Evolutionary conservation across 1,139 yeast species (phyloP), one percentile per base, ranked within the genome.

Genomic region (Geotrichum siamense): DNA sequence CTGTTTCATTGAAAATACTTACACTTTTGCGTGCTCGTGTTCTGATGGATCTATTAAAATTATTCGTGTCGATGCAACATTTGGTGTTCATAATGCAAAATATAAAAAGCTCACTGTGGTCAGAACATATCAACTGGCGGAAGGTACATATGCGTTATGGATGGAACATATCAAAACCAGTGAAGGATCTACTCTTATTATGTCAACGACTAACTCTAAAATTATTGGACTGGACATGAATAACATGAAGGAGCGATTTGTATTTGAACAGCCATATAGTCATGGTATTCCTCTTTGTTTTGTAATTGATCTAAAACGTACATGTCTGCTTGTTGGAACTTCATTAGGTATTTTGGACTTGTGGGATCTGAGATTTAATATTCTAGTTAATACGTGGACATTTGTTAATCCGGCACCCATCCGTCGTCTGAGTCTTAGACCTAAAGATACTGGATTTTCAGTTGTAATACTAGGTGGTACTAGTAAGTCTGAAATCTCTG

Each of bases 291-390:
- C 81, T 0, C 74, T 78, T 0, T 64, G 80, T 19, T 74, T 86
- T 53, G 70, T 76, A 1, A 62, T 82, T n/a, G 83, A 80, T 48
- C 62, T 63, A 0, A 62, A 69, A 17, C 68, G 68, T 36, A 60
- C 65, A 5, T 85, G 96, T 89, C 55, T 83, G 3, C 60, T 86
- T 3, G 59, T 82, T 2, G 96, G 96, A 0, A 84, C 96, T 0
- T 67, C 75, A 1, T 73, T 72, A 37, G 97, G 97, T 1, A 65
- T 79, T 1, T 59, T 91, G 26, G 78, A 78, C 50, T 61, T 91
- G 17, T 87, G 96, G 94, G 96, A 89, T 61, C 54, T 83, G 35
- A 67, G 95, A 44, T 85, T 86, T 58, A 70, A 70, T 31, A 53
- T 82, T 0, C 64, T 75, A 38, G 67, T 84, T 23, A 79, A 75